Conservation (phyloP, 352 stramenopile genomes). For the Phytophthora fragariae region DNA sequence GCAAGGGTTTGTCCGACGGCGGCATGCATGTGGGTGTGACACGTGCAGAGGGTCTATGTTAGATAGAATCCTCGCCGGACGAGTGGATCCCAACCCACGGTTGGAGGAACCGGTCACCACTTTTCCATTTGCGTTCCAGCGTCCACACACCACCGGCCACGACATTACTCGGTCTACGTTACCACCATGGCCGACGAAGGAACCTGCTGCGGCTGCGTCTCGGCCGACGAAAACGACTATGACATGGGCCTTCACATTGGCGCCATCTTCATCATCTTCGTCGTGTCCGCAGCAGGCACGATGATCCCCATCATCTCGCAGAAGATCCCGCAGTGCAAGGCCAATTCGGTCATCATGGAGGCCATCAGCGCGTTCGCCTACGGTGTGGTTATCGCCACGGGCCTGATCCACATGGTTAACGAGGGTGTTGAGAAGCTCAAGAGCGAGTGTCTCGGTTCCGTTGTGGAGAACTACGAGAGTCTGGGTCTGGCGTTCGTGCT, state of each 20-base stretch:
- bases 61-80: neutral
- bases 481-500: conserved; percentile 67
- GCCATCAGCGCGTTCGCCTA: conserved; percentile 66
- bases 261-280: conserved; percentile 65
- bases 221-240: conserved; percentile 48
- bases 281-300: conserved; percentile 51
- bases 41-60: conserved; percentile 20
- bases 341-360: conserved; percentile 58
- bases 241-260: conserved; percentile 58
- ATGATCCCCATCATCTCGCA: conserved; percentile 55
- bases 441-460: conserved; percentile 56
- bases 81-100: conserved; percentile 12
- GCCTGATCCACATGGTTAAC: conserved; percentile 80
- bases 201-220: conserved; percentile 53
- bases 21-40: conserved; percentile 21
- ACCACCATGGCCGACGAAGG: conserved; percentile 45
- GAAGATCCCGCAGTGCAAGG: conserved; percentile 42
- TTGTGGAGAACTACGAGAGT: conserved; percentile 63
- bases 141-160: conserved; percentile 7
- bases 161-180: neutral
- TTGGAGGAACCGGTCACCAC: conserved; percentile 5
- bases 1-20: conserved; percentile 32
- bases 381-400: conserved; percentile 72
- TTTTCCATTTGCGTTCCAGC: conserved; percentile 25
- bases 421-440: conserved; percentile 66